A percentile compares a stretch with the other conserved stretches of the same genome.
Conservation (phyloP, 371 early-diverging fungal species). For the Mucor indicus region DNA sequence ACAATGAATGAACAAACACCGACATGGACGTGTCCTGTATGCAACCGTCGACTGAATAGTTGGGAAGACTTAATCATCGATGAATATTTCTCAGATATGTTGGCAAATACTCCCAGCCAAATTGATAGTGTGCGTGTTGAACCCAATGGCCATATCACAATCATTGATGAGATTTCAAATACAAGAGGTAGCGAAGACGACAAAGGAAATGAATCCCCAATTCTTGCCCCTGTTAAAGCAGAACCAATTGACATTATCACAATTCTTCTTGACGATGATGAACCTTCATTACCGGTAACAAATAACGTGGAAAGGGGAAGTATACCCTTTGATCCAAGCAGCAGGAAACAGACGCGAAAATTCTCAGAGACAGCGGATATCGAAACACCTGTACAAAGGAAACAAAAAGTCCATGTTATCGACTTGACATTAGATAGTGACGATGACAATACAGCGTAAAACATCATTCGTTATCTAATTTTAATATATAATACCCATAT, state of each 20-base stretch:
- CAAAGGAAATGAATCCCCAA: constrained; percentile 11
- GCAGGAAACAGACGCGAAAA: no score
- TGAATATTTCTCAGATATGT: constrained; percentile 65
- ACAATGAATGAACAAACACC: constrained; percentile 70
- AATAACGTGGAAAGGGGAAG: no score
- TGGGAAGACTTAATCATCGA: constrained; percentile 66
- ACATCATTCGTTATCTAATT: background rate
- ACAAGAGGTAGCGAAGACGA: constrained; percentile 8
- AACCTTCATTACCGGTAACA: no score
- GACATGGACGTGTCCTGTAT: constrained; percentile 76
- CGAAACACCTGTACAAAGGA: constrained; percentile 6
- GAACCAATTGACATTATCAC: constrained; percentile 3
- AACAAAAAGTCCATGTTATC: constrained; percentile 37
- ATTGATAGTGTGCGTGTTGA: constrained; percentile 65
- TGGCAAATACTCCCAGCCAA: constrained; percentile 41
- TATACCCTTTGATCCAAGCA: no score
- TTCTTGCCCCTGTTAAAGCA: no score
- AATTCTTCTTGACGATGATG: constrained; percentile 17
- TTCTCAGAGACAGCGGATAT: no score
- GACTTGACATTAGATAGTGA: constrained; percentile 67
- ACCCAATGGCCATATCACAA: constrained; percentile 55
- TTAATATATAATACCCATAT: no score
- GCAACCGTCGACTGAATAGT: constrained; percentile 50
- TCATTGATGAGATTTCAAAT: constrained; percentile 25
- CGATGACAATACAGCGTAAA: constrained; percentile 28